A percentile compares a stretch with the other conserved stretches of the same genome.
These are phyloP conservation scores for Gonapodya sp. DNA, from an alignment of 192 early-diverging fungal genomes.

Conservation along the genomic window DNA sequence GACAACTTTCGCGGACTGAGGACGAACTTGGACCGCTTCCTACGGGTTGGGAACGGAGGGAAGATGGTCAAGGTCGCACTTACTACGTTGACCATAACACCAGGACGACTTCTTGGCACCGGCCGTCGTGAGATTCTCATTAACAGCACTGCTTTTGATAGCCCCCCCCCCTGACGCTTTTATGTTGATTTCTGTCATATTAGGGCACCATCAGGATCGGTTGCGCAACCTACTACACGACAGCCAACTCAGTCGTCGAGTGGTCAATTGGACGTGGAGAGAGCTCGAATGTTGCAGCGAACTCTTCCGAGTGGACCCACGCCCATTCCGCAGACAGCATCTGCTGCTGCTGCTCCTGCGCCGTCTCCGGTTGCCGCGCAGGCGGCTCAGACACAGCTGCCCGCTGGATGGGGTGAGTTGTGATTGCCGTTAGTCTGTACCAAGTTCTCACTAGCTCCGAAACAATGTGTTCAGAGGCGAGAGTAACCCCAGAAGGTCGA, in stretches of 20 bases:
- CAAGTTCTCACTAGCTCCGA: too few relatives aligned
- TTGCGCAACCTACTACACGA: not conserved
- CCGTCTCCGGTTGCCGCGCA: not conserved
- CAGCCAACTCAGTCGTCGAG: not conserved
- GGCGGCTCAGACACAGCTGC: slow-evolving; percentile 11
- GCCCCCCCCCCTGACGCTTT: not conserved
- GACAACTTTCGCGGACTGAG: slow-evolving; percentile 40
- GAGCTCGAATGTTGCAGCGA: not conserved
- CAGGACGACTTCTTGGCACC: slow-evolving; percentile 90
- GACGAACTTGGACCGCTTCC: slow-evolving; percentile 47
- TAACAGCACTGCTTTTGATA: not conserved
- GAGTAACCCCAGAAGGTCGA: slow-evolving; percentile 67
- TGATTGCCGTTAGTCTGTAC: too few relatives aligned
- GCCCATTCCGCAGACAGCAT: not conserved
- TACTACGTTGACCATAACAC: slow-evolving; percentile 99
- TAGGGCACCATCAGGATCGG: too few relatives aligned
- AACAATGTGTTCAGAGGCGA: slow-evolving; percentile 49
- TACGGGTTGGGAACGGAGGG: slow-evolving; percentile 81
- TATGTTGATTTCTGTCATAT: not conserved
- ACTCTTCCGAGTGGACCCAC: not conserved
- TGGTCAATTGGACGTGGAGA: not conserved
- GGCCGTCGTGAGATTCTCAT: slow-evolving; percentile 26
- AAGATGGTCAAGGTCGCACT: slow-evolving; percentile 82
- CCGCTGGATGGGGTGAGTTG: slow-evolving; percentile 18
- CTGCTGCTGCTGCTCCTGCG: not conserved